Conservation (phyloP, 768 basidiomycete species). For the Pleurotus eryngii region DNA sequence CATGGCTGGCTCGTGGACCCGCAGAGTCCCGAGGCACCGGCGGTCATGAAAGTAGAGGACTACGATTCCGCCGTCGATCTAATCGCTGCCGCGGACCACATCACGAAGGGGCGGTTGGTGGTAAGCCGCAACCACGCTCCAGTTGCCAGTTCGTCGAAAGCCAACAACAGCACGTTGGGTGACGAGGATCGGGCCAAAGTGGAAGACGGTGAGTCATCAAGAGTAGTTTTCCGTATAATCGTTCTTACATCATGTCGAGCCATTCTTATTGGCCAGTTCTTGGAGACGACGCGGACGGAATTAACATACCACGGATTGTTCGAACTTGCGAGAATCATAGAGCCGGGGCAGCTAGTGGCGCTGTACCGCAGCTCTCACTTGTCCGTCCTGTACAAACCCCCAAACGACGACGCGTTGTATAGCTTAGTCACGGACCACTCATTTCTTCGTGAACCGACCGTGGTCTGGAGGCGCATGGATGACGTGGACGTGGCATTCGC, state of each 20-base stretch:
- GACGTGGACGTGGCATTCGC: slow-evolving; percentile 81
- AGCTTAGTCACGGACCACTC: slow-evolving; percentile 83
- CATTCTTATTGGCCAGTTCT: slow-evolving; percentile 60
- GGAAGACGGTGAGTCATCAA: slow-evolving; percentile 54
- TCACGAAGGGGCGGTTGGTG: slow-evolving; percentile 62
- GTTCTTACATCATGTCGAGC: slow-evolving; percentile 37
- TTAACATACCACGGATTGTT: slow-evolving; percentile 88
- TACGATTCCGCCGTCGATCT: slow-evolving; percentile 74
- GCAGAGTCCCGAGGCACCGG: slow-evolving; percentile 52
- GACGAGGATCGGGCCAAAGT: slow-evolving; percentile 61
- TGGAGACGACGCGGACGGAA: slow-evolving; percentile 74
- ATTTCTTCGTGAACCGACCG: slow-evolving; percentile 70
- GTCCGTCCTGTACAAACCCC: slow-evolving; percentile 74
- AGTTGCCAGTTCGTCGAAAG: slow-evolving; percentile 19
- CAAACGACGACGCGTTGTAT: slow-evolving; percentile 48
- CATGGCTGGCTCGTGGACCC: slow-evolving; percentile 91
- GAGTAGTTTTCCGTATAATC: background rate
- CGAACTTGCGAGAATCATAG: slow-evolving; percentile 65
- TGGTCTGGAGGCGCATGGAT: slow-evolving; percentile 90
- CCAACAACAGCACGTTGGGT: slow-evolving; percentile 31
- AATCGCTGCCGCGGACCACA: slow-evolving; percentile 78
- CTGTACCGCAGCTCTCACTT: slow-evolving; percentile 91
- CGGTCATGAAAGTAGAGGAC: slow-evolving; percentile 51
- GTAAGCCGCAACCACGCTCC: slow-evolving; percentile 28
- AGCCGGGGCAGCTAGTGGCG: slow-evolving; percentile 58